Conservation (phyloP, 495 filamentous ascomycete genomes). For the Penicillium subrubescens region DNA sequence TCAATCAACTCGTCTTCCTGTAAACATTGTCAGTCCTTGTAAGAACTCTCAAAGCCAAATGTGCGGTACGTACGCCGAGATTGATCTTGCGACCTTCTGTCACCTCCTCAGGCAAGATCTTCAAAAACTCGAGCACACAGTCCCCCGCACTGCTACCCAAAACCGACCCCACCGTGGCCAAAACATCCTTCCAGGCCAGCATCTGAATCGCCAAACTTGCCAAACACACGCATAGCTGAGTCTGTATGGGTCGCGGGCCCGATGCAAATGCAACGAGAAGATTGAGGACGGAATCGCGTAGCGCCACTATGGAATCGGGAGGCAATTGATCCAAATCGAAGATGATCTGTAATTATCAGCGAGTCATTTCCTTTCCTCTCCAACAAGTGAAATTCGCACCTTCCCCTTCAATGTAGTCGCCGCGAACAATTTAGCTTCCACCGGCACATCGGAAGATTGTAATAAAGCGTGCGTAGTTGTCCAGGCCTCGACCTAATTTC, state of each 20-base stretch:
- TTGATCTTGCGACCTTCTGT: slow-evolving; percentile 99
- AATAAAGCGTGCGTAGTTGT: slow-evolving; percentile 81
- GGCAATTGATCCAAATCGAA: slow-evolving; percentile 88
- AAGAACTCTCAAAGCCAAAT: not conserved
- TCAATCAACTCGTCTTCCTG: slow-evolving; percentile 88
- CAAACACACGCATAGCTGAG: slow-evolving; percentile 92
- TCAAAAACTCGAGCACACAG: slow-evolving; percentile 91
- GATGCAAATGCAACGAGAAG: slow-evolving; percentile 76
- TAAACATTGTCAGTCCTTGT: slow-evolving; percentile 5
- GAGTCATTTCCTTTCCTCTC: not conserved
- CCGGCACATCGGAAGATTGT: slow-evolving; percentile 68
- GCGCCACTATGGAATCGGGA: slow-evolving; percentile 65
- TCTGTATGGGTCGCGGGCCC: slow-evolving; percentile 88
- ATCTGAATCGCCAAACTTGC: slow-evolving; percentile 95
- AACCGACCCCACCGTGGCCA: slow-evolving; percentile 73
- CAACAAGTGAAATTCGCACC: slow-evolving; percentile 52
- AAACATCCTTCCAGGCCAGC: slow-evolving; percentile 92
- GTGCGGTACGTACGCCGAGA: slow-evolving; percentile 73
- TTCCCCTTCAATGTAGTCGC: slow-evolving; percentile 98
- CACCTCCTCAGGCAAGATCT: slow-evolving; percentile 96
- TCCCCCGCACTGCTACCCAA: slow-evolving; percentile 78
- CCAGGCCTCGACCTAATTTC: slow-evolving; percentile 79
- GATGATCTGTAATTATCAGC: slow-evolving; percentile 62
- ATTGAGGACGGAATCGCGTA: slow-evolving; percentile 80
- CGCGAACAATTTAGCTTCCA: slow-evolving; percentile 90